Evolutionary conservation across 164 flowering plant genomes (phyloP).

Genomic region (Taxillus chinensis): DNA sequence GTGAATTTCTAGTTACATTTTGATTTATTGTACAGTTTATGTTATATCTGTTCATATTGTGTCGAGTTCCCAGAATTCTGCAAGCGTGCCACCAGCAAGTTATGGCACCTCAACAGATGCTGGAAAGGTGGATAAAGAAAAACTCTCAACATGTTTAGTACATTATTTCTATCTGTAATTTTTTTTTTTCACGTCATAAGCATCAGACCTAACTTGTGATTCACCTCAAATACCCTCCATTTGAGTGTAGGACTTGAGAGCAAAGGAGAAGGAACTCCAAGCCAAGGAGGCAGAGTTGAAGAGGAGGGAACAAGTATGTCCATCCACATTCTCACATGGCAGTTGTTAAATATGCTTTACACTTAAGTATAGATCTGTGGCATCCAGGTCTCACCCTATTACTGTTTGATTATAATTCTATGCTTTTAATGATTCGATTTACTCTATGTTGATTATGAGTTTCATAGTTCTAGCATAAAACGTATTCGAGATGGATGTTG

Average conservation of each 20-base stretch:
- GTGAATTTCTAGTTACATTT: not conserved
- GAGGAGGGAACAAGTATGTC: constrained; percentile 50
- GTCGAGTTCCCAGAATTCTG: constrained; percentile 31
- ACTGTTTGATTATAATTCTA: not conserved
- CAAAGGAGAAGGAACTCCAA: constrained; percentile 54
- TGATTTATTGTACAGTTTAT: not conserved
- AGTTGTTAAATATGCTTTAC: not conserved
- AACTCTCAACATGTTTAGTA: not conserved
- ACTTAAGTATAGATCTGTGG: not conserved
- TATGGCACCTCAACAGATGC: constrained; percentile 42
- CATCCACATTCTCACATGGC: not conserved
- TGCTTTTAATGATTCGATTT: not conserved
- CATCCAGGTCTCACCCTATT: not conserved
- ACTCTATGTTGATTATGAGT: not conserved
- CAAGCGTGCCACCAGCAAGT: constrained; percentile 48
- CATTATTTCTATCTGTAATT: not conserved
- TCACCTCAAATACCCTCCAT: not conserved
- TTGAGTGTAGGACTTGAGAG: constrained; percentile 30
- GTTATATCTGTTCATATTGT: not conserved
- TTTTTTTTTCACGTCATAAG: not conserved
- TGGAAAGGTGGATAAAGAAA: constrained; percentile 22
- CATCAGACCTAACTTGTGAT: not conserved
- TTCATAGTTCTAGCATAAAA: not conserved
- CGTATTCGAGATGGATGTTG: too few relatives aligned
- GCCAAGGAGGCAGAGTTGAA: constrained; percentile 60